Evolutionary conservation across 2,329 filamentous ascomycete species (phyloP).

Genomic region (Xylaria sp.): DNA sequence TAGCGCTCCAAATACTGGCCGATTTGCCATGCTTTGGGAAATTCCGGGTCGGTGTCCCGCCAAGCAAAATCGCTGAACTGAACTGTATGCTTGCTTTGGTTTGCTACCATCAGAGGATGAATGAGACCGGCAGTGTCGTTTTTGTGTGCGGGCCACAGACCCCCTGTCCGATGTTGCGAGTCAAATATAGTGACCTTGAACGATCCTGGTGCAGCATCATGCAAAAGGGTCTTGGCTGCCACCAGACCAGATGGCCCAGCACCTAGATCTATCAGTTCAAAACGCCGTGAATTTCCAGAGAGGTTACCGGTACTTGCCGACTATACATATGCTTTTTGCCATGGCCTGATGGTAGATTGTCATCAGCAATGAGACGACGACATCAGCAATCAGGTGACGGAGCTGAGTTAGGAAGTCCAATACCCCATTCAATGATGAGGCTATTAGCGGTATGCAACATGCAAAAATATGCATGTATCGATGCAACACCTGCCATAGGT

Average conservation of each 20-base stretch:
- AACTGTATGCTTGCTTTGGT: conserved; percentile 81
- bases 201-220: conserved; percentile 61
- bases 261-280: conserved; percentile 55
- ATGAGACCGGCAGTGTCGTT: conserved; percentile 62
- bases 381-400: background rate
- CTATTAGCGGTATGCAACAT: background rate
- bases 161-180: conserved; percentile 71
- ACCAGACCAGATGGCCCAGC: conserved; percentile 75
- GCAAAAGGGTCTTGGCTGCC: conserved; percentile 77
- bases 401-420: background rate
- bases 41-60: conserved; percentile 67
- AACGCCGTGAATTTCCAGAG: background rate
- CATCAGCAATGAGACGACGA: background rate
- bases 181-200: conserved; percentile 80
- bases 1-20: conserved; percentile 78
- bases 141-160: conserved; percentile 75
- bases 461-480: background rate
- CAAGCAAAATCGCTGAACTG: conserved; percentile 78
- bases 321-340: conserved; percentile 62
- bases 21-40: conserved; percentile 81
- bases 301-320: conserved; percentile 51
- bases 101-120: conserved; percentile 75
- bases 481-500: too few relatives aligned
- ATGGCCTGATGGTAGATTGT: conserved; percentile 42
- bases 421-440: background rate